Evolutionary conservation across 768 basidiomycete species (phyloP).

Genomic region (Termitomyces titanicus): DNA sequence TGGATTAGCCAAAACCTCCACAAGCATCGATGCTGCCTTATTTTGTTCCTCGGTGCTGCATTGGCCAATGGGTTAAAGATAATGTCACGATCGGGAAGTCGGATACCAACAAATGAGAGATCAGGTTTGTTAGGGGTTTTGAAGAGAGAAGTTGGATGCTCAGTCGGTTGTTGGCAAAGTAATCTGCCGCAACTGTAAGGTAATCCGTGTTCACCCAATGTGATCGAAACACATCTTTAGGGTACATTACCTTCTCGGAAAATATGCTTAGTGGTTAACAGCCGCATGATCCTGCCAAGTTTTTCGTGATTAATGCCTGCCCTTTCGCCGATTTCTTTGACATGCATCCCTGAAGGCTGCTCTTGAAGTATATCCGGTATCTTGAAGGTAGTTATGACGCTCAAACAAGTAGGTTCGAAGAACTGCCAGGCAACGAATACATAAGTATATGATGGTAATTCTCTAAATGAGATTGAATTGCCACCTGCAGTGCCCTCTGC

Average conservation of each 20-base stretch:
- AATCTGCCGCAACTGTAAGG: constrained; percentile 27
- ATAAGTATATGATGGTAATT: not conserved
- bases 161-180: constrained; percentile 40
- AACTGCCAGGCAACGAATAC: constrained; percentile 16
- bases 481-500: constrained; percentile 6
- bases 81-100: not conserved
- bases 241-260: constrained; percentile 26
- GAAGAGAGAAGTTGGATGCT: constrained; percentile 29
- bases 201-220: not conserved
- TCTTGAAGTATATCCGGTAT: constrained; percentile 34
- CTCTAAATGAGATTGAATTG: not conserved
- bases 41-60: constrained; percentile 16
- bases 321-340: constrained; percentile 25
- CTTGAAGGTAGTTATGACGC: constrained; percentile 29
- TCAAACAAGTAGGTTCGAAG: constrained; percentile 30
- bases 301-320: constrained; percentile 31
- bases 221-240: not conserved
- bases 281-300: constrained; percentile 33
- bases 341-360: constrained; percentile 31
- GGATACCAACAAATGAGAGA: constrained; percentile 4
- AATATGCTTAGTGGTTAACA: constrained; percentile 35
- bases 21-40: constrained; percentile 15
- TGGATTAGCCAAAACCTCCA: constrained; percentile 31
- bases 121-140: constrained; percentile 24
- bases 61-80: too few relatives aligned